Percentiles rank a stretch among this genome's conserved stretches.
Conservation (phyloP, 345 rosid species). For the Sisymbrium irio region DNA sequence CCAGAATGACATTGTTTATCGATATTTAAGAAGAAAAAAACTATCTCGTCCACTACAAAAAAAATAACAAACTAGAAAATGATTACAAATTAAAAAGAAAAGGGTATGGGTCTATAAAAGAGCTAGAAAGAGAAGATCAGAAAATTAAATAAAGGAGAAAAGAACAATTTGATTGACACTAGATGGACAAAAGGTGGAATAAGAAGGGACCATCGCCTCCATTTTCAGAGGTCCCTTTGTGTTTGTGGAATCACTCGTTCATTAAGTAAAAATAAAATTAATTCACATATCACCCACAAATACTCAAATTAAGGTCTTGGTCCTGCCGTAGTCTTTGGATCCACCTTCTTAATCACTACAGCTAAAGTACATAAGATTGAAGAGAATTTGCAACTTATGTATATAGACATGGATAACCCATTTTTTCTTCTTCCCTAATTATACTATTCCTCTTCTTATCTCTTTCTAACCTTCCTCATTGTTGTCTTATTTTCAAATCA, state of each 20-base stretch:
- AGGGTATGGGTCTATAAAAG: neutral
- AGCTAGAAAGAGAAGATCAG: conserved; percentile 3
- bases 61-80: neutral
- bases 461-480: no score
- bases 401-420: no score
- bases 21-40: conserved; percentile 6
- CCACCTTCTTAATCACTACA: neutral
- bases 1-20: neutral
- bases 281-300: neutral
- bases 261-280: neutral
- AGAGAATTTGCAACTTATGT: no score
- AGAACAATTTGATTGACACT: conserved; percentile 28
- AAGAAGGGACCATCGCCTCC: conserved; percentile 31
- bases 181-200: conserved; percentile 24
- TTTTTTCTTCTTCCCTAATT: no score
- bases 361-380: neutral
- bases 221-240: conserved; percentile 12
- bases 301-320: no score
- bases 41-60: neutral
- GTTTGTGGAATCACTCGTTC: conserved; percentile 16
- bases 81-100: neutral
- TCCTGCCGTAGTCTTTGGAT: neutral
- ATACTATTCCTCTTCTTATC: no score
- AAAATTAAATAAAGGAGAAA: conserved; percentile 14
- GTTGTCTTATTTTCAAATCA: no score